Evolutionary conservation across 2,329 filamentous ascomycete genomes (phyloP), one percentile per base, ranked within the genome.

Genomic region (Aspergillus tubingensis): DNA sequence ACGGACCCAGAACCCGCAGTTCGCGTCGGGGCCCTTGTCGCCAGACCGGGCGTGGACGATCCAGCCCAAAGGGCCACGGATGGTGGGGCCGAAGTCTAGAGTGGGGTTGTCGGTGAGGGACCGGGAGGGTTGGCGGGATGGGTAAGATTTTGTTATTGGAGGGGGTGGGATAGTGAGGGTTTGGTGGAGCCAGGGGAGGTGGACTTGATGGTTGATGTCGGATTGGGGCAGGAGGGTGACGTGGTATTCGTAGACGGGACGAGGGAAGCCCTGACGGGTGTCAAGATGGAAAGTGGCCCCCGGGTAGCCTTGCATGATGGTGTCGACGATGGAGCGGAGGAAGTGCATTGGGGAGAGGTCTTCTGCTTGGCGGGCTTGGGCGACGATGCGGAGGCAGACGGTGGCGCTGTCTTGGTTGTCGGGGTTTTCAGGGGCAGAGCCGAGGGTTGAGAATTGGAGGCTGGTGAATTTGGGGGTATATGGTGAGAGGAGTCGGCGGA

Each of bases 1-100:
- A 1, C 75, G 72, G 5, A 78, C 76, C 58, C 80, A 85, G 63
- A 82, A 77, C 0, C 80, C 80, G 8, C 81, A 72, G 57, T 82
- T 82, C 30, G 72, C 73, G 61, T 83, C 76, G 3, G 75, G 73
- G 0, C 74, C 79, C 57, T 82, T 83, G 58, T 83, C 81, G 0
- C 77, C 77, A 5, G 72, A 77, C 3, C 76, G 72, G 21, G 71
- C 75, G 52, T 73, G 73, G 8, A 74, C 75, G 10, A 79, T 62
- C 57, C 64, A 71, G 10, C 75, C 77, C 5, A 79, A 58, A 0
- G 68, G 71, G 3, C 58, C 68, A 10, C 57, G 61, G 25, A 41
- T 62, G 1, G 68, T 71, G 7, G 66, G 65, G 3, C 70, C 70
- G 58, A 72, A 71, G 13, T 36, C 32, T 11, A 36, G 11, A 36